phyloP scores from a whole-genome alignment of 345 rosid species.

The Streptanthus diversifolius region DNA sequence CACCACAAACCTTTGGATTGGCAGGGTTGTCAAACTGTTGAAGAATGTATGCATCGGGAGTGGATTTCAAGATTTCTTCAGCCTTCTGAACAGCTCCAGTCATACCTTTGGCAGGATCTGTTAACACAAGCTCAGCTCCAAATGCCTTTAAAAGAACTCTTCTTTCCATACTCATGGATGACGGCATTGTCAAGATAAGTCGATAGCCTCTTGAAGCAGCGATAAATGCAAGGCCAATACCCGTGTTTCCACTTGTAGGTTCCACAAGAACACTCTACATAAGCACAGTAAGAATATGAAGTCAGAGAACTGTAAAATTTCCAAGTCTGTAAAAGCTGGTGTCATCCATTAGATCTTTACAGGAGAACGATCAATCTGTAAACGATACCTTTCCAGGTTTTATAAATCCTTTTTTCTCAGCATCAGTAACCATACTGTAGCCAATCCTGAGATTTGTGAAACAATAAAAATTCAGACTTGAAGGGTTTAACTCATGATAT shows the following conservation, averaged over 20 bases:
- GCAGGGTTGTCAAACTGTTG: constrained; percentile 90
- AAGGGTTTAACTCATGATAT: neutral
- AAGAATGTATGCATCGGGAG: constrained; percentile 71
- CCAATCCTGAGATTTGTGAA: constrained; percentile 65
- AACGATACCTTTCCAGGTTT: constrained; percentile 72
- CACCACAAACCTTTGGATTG: constrained; percentile 64
- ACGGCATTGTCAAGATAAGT: constrained; percentile 76
- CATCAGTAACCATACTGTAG: constrained; percentile 83
- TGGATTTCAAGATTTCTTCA: constrained; percentile 60
- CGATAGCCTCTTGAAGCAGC: constrained; percentile 80
- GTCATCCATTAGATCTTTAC: neutral
- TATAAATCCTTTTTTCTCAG: constrained; percentile 75
- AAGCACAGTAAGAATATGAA: constrained; percentile 1
- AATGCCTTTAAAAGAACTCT: constrained; percentile 78
- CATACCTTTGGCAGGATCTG: constrained; percentile 84
- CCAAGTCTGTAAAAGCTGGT: neutral
- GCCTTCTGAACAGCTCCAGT: constrained; percentile 72
- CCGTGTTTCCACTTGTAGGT: constrained; percentile 93
- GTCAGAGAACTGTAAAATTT: neutral
- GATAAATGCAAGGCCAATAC: constrained; percentile 81
- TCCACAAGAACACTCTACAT: constrained; percentile 71
- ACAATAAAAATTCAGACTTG: neutral
- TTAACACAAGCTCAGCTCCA: constrained; percentile 83
- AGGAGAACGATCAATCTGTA: neutral
- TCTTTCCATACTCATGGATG: constrained; percentile 82